A percentile compares a stretch with the other conserved stretches of the same genome.
phyloP scores from a whole-genome alignment of 768 basidiomycete genomes.

The Hygrocybe punicea region DNA sequence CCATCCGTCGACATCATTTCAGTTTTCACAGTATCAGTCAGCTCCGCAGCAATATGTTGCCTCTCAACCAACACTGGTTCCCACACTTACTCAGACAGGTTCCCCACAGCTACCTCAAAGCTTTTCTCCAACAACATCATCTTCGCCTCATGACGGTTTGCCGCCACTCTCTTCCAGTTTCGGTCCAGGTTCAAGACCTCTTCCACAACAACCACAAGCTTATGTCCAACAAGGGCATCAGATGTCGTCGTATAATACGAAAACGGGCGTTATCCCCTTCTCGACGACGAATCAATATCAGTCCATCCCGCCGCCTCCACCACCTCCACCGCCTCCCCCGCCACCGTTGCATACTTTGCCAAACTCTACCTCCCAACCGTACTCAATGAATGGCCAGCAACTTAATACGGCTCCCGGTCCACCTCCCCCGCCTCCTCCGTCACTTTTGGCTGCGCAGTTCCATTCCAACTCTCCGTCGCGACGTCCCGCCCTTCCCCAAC shows the following conservation, averaged over 20 bases:
- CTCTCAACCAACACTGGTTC: slow-evolving; percentile 24
- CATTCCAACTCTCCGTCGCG: slow-evolving; percentile 32
- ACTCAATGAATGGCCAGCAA: slow-evolving; percentile 13
- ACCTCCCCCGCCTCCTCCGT: slow-evolving; percentile 34
- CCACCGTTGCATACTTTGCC: slow-evolving; percentile 14
- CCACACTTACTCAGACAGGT: slow-evolving; percentile 27
- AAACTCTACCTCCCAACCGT: slow-evolving; percentile 20
- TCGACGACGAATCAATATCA: slow-evolving; percentile 27
- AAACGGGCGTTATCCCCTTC: slow-evolving; percentile 23
- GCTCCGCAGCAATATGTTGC: slow-evolving; percentile 40
- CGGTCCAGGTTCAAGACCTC: slow-evolving; percentile 40
- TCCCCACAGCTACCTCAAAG: slow-evolving; percentile 34
- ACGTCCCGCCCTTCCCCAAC: slow-evolving; percentile 51
- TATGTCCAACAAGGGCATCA: slow-evolving; percentile 36
- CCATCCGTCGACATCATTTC: slow-evolving; percentile 32
- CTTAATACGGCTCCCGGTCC: slow-evolving; percentile 24
- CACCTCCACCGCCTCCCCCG: slow-evolving; percentile 30
- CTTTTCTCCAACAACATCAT: slow-evolving; percentile 29
- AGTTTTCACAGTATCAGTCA: slow-evolving; percentile 38
- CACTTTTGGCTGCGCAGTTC: slow-evolving; percentile 1
- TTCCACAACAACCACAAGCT: slow-evolving; percentile 46
- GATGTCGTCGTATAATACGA: slow-evolving; percentile 28
- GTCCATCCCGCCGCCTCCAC: slow-evolving; percentile 30
- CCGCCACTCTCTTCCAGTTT: slow-evolving; percentile 25
- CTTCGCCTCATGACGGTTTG: slow-evolving; percentile 33